Percentiles rank a stretch among this genome's conserved stretches.
These are phyloP conservation scores for Vitis hybrid DNA, from an alignment of 177 flowering plant genomes.

Conservation along the genomic window DNA sequence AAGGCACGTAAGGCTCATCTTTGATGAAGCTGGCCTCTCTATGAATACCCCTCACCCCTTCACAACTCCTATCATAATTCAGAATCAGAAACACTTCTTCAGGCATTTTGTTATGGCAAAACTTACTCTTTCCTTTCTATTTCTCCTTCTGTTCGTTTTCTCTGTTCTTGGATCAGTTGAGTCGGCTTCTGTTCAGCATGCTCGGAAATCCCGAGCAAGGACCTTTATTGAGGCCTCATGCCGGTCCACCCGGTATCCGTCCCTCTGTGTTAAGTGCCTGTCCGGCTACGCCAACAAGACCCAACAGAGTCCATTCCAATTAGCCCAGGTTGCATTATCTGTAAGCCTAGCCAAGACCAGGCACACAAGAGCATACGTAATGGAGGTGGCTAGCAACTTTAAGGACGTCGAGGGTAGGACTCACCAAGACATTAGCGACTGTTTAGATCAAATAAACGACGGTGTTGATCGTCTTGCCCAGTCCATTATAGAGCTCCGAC, in stretches of 20 bases:
- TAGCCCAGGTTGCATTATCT: slow-evolving; percentile 40
- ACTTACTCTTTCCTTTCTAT: slow-evolving; percentile 8
- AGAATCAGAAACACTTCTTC: neutral
- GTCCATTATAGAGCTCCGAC: slow-evolving; percentile 31
- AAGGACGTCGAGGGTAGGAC: slow-evolving; percentile 19
- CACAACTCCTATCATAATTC: neutral
- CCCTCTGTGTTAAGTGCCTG: slow-evolving; percentile 29
- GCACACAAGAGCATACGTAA: slow-evolving; percentile 30
- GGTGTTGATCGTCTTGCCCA: slow-evolving; percentile 27
- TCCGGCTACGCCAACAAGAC: slow-evolving; percentile 17
- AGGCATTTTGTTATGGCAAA: slow-evolving; percentile 14
- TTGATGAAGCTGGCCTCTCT: neutral
- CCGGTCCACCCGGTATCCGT: slow-evolving; percentile 31
- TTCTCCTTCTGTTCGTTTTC: slow-evolving; percentile 18
- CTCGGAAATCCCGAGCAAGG: slow-evolving; percentile 14
- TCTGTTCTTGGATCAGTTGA: slow-evolving; percentile 4
- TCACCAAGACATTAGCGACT: slow-evolving; percentile 30
- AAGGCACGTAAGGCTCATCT: slow-evolving; percentile 8
- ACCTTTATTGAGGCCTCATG: slow-evolving; percentile 34
- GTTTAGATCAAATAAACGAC: slow-evolving; percentile 34
- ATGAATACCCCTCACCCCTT: slow-evolving; percentile 7
- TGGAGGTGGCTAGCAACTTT: slow-evolving; percentile 26
- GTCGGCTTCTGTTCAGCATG: neutral
- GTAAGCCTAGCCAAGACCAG: slow-evolving; percentile 37
- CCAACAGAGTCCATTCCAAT: slow-evolving; percentile 22